phyloP scores from a whole-genome alignment of 768 basidiomycete genomes.

The Ramaria rubella region DNA sequence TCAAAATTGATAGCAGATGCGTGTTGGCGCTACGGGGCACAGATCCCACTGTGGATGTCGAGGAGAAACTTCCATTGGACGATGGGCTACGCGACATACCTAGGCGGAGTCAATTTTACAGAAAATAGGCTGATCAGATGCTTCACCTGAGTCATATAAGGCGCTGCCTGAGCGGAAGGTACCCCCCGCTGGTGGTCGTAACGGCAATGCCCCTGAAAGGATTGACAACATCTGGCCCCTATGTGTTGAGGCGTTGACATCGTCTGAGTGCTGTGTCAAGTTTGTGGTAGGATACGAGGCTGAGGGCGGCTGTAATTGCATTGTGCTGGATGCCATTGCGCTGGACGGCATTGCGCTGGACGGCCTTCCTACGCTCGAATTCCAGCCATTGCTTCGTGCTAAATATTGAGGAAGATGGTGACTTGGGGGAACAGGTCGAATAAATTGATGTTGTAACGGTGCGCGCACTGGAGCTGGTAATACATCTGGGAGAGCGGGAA shows the following conservation, averaged over 20 bases:
- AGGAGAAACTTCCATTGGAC: not conserved
- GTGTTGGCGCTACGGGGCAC: not conserved
- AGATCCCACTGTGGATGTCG: not conserved
- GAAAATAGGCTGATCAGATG: too few species aligned
- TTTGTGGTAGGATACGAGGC: not conserved
- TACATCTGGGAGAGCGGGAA: not conserved
- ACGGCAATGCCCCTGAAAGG: not conserved
- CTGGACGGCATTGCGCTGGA: not conserved
- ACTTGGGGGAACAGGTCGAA: not conserved
- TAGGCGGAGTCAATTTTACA: too few species aligned
- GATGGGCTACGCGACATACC: not conserved
- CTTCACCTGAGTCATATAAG: not conserved
- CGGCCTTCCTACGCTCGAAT: not conserved
- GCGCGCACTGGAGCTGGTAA: not conserved
- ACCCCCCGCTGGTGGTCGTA: not conserved
- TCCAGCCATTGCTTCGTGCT: not conserved
- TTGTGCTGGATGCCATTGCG: not conserved
- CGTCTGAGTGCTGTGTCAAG: not conserved
- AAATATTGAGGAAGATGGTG: not conserved
- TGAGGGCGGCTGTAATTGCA: not conserved
- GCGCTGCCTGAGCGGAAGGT: not conserved
- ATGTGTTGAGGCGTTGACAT: not conserved
- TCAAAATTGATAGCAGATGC: constrained; percentile 3
- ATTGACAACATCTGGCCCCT: not conserved
- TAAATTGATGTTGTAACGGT: not conserved